Base-by-base conservation (phyloP, 139 green algal species). In the Picochlorum sp. region DNA sequence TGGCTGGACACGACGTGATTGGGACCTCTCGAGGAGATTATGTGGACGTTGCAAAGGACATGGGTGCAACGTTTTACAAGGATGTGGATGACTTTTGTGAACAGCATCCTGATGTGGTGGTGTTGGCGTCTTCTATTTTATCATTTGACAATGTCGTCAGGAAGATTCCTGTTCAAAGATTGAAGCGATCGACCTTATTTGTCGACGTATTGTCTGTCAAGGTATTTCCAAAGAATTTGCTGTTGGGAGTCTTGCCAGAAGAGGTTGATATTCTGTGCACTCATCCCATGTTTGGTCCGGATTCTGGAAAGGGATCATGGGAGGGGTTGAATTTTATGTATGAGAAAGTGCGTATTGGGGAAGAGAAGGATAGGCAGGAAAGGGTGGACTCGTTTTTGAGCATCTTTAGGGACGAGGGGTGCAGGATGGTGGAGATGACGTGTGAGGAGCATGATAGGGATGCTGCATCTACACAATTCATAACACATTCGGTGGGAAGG, bases 271-370 rank as follows among this genome's bases (percentile, higher is more conserved):
- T 99, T 34, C 72, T 99, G 54, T 99, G 94, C 81, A 95, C 89
- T n/a, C 94, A 99, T 71, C 94, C 94, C 45, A 99, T 99, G 94
- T 99, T 99, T 80, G 94, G 94, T 0, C 94, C 94, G 6, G 90
- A 97, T 77, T 92, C 78, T 49, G 94, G 93, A 13, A 85, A 87
- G 56, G 87, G 74, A 61, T 80, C 69, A 59, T 98, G 93, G 93
- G 15, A 62, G 20, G 74, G 73, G 0, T 73, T 93, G 10, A 88
- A 89, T 64, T 85, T 98, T 51, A 88, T 95, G 82, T 97, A 88
- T 61, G 92, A 98, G 47, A 78, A 80, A 10, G 92, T 98, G 45
- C 71, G 92, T 3, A 56, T 94, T 1, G 64, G 66, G 15, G 2
- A 11, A 5, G 50, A 26, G 1, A 10, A 54, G 1, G 34, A 56